Evolutionary conservation across 2,329 filamentous ascomycete genomes (phyloP), one percentile per base, ranked within the genome.

Genomic region (Pseudogymnoascus sp.): DNA sequence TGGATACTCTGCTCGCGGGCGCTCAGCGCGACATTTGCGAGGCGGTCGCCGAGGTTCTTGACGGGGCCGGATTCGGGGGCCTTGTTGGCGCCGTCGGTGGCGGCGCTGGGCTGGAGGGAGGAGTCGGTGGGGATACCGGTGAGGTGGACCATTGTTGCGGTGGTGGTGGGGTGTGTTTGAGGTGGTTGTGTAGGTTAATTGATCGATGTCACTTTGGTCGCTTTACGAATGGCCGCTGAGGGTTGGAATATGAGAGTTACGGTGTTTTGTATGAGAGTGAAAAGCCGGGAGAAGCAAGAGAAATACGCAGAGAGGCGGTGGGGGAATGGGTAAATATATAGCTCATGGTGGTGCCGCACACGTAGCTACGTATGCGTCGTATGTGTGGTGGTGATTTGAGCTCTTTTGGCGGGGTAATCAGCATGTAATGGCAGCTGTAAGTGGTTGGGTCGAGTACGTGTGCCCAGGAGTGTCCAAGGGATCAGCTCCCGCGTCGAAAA

Each of bases 71-170:
- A 13, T 13, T 66, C 61, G 46, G 67, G 35, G 2, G 62, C 61
- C 2, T 68, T 60, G n/a, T 77, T 75, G 29, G 77, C 69, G 37
- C 75, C 65, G 26, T 71, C 68, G 23, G 64, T 26, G 2, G 78
- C 68, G 17, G 70, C 73, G 46, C 75, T 72, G 70, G 56, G 19
- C 17, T 62, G 33, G 60, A 62, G 11, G 11, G 60, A 42, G 15
- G 35, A 5, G 33, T 70, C 64, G 21, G 63, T 67, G 6, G 77
- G 72, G 62, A 81, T 76, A 62, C 73, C 70, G 23, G 78, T 73
- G 60, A 82, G 75, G 67, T 82, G 80, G 63, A 82, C 79, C 80
- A 82, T 82, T 61, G 42, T 76, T 60, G 65, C 68, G 65, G 19
- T 13, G 29, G 21, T 61, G 19, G 35, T 21, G 17, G 35, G 26